Conservation (phyloP, 495 filamentous ascomycete species). For the Oleoguttula mirabilis region DNA sequence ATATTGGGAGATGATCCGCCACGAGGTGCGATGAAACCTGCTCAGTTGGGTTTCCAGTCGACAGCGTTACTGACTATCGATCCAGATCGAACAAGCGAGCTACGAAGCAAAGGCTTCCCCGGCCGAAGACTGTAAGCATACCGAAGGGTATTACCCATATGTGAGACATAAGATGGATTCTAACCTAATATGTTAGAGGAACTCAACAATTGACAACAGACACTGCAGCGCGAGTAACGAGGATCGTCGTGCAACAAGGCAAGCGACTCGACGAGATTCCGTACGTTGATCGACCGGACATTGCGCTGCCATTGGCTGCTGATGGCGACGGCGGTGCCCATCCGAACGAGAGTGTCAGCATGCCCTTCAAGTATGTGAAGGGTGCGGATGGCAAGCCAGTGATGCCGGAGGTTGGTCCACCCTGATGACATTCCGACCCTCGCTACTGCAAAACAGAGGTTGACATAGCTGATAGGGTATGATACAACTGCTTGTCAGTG, state of each 20-base stretch:
- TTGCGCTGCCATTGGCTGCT: slow-evolving; percentile 42
- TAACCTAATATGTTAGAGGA: too few species aligned
- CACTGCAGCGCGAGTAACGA: slow-evolving; percentile 86
- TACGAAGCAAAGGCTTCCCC: slow-evolving; percentile 82
- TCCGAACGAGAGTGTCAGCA: slow-evolving; percentile 64
- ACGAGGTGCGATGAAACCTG: slow-evolving; percentile 76
- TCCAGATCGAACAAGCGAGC: slow-evolving; percentile 76
- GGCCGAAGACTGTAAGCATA: slow-evolving; percentile 75
- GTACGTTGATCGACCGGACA: slow-evolving; percentile 77
- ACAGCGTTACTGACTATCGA: too few species aligned
- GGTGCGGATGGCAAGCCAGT: slow-evolving; percentile 60
- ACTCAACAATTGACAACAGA: slow-evolving; percentile 98
- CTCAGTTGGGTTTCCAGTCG: too few species aligned
- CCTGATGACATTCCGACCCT: too few species aligned
- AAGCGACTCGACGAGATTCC: slow-evolving; percentile 59
- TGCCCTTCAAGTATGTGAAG: slow-evolving; percentile 94
- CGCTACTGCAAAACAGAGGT: too few species aligned
- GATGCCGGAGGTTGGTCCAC: slow-evolving; percentile 90
- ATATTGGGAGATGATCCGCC: slow-evolving; percentile 96
- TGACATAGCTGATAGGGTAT: slow-evolving; percentile 49
- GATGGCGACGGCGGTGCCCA: slow-evolving; percentile 48
- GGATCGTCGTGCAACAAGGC: slow-evolving; percentile 74
- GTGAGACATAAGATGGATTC: too few species aligned
- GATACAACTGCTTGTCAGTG: slow-evolving; percentile 83
- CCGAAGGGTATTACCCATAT: too few species aligned